Evolutionary conservation across 148 eudicot species (phyloP), one percentile per base, ranked within the genome.

Genomic region (Silene latifolia): DNA sequence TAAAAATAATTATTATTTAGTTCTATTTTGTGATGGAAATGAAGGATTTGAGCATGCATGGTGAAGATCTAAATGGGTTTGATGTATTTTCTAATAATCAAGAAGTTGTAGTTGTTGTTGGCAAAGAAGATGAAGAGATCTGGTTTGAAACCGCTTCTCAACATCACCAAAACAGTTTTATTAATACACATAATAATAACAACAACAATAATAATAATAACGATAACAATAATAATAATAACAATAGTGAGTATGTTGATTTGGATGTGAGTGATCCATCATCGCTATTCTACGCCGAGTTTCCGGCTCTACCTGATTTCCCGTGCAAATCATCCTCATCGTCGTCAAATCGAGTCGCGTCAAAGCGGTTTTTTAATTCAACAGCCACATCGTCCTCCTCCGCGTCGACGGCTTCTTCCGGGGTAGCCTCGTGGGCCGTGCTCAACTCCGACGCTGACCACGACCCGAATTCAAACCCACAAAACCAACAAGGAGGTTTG

Each of bases 241-340:
- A 17, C 3, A 35, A 27, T 7, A 47, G 56, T 4, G 83, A 65
- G 23, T 42, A 61, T 19, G 80, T 82, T 17, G 80, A 63, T 11
- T 65, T 72, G 20, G 76, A 78, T 48, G 75, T 79, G 13, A 82
- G 75, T 63, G 88, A 82, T 23, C 74, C 83, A 3, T 81, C 92
- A 4, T 80, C 91, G 14, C 72, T 92, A 7, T 92, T 92, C 72
- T 90, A 82, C 78, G 65, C 73, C 10, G 93, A 90, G 51, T 94
- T 94, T 47, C 96, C 91, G 0, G 71, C 91, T 0, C 84, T 95
- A 0, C 96, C 96, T 0, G 97, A 95, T 48, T 95, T 95, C 69
- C 92, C 92, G 13, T 90, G 97, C 97, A 89, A 90, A 90, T 90
- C 96, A 0, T 90, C 96, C 0, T 87, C 97, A 0, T 92, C 97